Evolutionary conservation across 148 eudicot genomes (phyloP).

Genomic region (Agrostemma githago): DNA sequence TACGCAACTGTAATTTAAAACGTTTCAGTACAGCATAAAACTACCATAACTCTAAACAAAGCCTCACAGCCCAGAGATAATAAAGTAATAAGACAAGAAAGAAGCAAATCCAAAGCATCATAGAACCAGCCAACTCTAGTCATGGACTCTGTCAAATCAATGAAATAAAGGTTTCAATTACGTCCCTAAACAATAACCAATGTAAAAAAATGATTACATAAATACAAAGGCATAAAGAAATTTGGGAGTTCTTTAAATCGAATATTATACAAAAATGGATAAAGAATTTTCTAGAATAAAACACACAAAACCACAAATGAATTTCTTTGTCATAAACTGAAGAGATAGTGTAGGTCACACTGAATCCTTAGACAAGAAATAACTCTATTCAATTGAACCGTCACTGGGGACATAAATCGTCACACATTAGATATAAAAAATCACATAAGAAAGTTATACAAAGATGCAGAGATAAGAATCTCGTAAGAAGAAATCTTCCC

Average conservation of each 20-base stretch:
- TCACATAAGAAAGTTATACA: not conserved
- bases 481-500: not conserved
- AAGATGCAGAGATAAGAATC: too few species aligned
- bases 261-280: not conserved
- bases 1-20: conserved; percentile 52
- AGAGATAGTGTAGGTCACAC: not conserved
- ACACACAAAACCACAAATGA: not conserved
- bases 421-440: not conserved
- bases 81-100: not conserved
- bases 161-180: not conserved
- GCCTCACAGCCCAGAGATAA: not conserved
- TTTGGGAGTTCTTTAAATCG: not conserved
- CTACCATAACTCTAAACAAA: not conserved
- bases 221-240: not conserved
- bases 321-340: not conserved
- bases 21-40: conserved; percentile 2
- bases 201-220: not conserved
- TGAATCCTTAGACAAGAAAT: not conserved
- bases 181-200: not conserved
- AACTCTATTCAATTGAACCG: not conserved
- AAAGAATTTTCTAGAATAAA: too few species aligned
- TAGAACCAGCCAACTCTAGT: not conserved
- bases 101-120: not conserved
- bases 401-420: not conserved
- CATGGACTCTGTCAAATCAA: not conserved